Base-by-base conservation (phyloP, 2,329 filamentous ascomycete species). In the Fulvia fulva region DNA sequence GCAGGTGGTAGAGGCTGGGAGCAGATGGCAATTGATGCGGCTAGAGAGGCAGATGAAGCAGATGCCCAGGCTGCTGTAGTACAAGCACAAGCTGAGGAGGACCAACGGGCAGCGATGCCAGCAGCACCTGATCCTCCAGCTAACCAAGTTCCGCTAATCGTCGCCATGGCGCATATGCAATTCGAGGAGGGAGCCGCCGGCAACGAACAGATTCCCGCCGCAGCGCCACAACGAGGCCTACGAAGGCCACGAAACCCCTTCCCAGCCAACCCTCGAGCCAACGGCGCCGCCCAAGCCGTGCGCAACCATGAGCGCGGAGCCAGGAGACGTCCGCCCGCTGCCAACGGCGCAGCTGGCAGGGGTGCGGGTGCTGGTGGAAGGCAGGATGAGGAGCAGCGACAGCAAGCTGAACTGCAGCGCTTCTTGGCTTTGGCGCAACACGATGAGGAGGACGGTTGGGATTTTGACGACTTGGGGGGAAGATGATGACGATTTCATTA, bases 401-500 rank as follows among this genome's bases (percentile, higher is more conserved):
- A 61, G 44, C 66, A 65, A 60, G 65, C 60, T 22, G 73, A 78
- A 8, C 68, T 84, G 2, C 78, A 81, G 65, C 71, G 79, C 26
- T 84, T 84, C 62, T 63, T 84, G 34, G 75, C 79, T 44, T 69
- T 84, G 56, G 82, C 80, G 5, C 68, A 73, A 56, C 74, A 79
- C 53, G 82, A 84, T 59, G 75, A 79, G 44, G 82, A 84, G 68
- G 82, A 84, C 63, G 82, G 78, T 58, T 84, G 82, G 82, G 81
- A 84, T 61, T 83, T 80, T 61, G 82, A 84, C 66, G 82, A 83
- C 65, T 62, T 84, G 52, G 80, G 81, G n/a, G 19, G 70, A 71
- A 12, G 71, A 73, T 56, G 70, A 69, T 26, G 67, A 65, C 22
- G 41, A 56, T 12, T 70, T 68, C 59, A 57, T 62, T 16, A 70